Evolutionary conservation across 2,329 filamentous ascomycete species (phyloP), one percentile per base, ranked within the genome.

Genomic region (Fusarium newnesense): DNA sequence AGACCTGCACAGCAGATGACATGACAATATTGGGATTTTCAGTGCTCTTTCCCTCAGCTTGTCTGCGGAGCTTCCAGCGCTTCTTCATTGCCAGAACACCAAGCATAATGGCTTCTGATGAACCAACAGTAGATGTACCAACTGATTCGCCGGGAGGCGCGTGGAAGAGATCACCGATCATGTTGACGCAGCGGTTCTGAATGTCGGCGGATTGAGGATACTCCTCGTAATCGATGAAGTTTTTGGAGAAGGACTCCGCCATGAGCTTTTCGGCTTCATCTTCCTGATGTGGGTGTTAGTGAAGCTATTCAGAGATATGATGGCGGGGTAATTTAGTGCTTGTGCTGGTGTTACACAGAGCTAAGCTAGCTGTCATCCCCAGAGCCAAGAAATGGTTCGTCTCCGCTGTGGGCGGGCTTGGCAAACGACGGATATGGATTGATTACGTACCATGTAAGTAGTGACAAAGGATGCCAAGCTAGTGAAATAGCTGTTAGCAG

Each of bases 181-280:
- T 95, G 83, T 91, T 93, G 71, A 95, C 93, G 79, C 95, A 97
- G 76, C 96, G 93, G 87, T 96, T 97, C 84, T 98, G 95, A 80
- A 95, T 94, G 74, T 95, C 93, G 60, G 93, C 93, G 1, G 91
- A 91, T 80, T 94, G 92, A 2, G 93, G 93, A 79, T 95, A 95
- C 81, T 95, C 93, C 80, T 95, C 93, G 81, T 95, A 95, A 80
- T 95, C 93, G 83, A 95, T 95, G 82, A 98, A 98, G 87, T 98
- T 98, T 84, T 97, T 98, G 81, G 93, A 91, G 81, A 98, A 94
- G 60, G 93, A 90, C 74, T 98, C 94, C 74, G 91, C 86, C 96
- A 98, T 98, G 83, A 98, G 93, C 84, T 97, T 95, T 85, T 98
- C 95, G 26, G 93, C 95, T 83, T 98, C 96, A 50, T 97, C 94